These are phyloP conservation scores for Stephanodiscus minutulus DNA, from an alignment of 108 stramenopile species.

Conservation along the genomic window DNA sequence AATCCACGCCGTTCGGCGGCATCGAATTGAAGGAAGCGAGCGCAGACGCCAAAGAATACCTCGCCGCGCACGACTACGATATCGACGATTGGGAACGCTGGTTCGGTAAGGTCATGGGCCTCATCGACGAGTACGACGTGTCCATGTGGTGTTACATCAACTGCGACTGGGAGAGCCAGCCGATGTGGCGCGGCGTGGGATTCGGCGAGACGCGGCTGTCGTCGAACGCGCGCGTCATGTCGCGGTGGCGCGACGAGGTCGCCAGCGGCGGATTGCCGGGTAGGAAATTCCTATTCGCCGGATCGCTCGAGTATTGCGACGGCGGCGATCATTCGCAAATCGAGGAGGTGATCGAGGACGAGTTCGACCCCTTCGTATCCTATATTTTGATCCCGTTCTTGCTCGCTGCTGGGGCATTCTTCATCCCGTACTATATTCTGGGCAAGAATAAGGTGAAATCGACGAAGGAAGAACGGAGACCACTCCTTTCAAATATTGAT, in stretches of 20 bases:
- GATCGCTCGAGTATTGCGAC: conserved; percentile 49
- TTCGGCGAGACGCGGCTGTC: conserved; percentile 86
- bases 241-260: conserved; percentile 62
- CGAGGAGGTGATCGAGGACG: background rate
- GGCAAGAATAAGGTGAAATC: conserved; percentile 25
- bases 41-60: conserved; percentile 7
- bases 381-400: conserved; percentile 46
- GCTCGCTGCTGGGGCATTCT: conserved; percentile 38
- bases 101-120: conserved; percentile 71
- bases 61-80: conserved; percentile 9
- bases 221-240: conserved; percentile 58
- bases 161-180: conserved; percentile 85
- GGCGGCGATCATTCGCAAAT: background rate
- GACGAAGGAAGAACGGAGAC: conserved; percentile 27
- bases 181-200: conserved; percentile 81
- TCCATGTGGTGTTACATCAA: conserved; percentile 92
- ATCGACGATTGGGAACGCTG: conserved; percentile 69
- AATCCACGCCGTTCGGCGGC: conserved; percentile 91
- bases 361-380: conserved; percentile 14
- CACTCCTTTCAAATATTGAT: conserved; percentile 31
- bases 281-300: conserved; percentile 45
- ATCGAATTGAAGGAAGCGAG: conserved; percentile 56
- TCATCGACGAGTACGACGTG: conserved; percentile 79
- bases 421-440: conserved; percentile 33
- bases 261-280: conserved; percentile 30